Evolutionary conservation across 495 filamentous ascomycete species (phyloP).

Genomic region (Copromyces sp.): DNA sequence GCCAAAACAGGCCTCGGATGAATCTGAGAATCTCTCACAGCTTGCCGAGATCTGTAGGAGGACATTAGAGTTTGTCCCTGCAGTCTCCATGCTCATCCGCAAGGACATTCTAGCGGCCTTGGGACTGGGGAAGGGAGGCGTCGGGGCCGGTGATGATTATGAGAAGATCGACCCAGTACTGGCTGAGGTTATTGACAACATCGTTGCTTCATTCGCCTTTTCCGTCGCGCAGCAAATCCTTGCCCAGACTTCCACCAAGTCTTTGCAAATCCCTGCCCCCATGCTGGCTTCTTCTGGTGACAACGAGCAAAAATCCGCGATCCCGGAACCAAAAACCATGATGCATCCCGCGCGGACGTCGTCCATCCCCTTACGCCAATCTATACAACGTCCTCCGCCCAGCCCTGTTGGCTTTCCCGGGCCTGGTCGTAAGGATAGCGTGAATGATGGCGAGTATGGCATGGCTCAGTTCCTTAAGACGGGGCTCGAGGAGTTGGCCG

Average conservation of each 20-base stretch:
- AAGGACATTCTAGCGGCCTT: slow-evolving; percentile 54
- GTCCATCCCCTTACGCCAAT: slow-evolving; percentile 32
- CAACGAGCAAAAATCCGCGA: slow-evolving; percentile 40
- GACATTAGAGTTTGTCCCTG: slow-evolving; percentile 69
- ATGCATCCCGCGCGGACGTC: slow-evolving; percentile 49
- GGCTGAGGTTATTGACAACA: slow-evolving; percentile 58
- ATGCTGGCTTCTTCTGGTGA: slow-evolving; percentile 34
- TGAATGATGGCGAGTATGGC: slow-evolving; percentile 20
- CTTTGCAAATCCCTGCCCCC: slow-evolving; percentile 54
- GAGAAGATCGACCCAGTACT: slow-evolving; percentile 20
- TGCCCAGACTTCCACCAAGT: slow-evolving; percentile 60
- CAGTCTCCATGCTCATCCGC: slow-evolving; percentile 64
- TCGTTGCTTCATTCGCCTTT: slow-evolving; percentile 80
- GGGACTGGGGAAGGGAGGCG: slow-evolving; percentile 15
- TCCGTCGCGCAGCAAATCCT: slow-evolving; percentile 68
- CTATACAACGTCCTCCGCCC: slow-evolving; percentile 25
- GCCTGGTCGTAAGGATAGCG: slow-evolving; percentile 14
- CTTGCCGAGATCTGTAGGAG: slow-evolving; percentile 73
- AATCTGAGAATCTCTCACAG: slow-evolving; percentile 62
- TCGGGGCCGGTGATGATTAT: slow-evolving; percentile 9
- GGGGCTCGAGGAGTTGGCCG: slow-evolving; percentile 76
- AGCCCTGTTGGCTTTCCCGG: slow-evolving; percentile 39
- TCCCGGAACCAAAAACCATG: slow-evolving; percentile 54
- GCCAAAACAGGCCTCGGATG: slow-evolving; percentile 36
- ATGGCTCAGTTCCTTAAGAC: slow-evolving; percentile 40